Evolutionary conservation across 23 red algal species (phyloP).

Genomic region (Gracilaria gracilis): DNA sequence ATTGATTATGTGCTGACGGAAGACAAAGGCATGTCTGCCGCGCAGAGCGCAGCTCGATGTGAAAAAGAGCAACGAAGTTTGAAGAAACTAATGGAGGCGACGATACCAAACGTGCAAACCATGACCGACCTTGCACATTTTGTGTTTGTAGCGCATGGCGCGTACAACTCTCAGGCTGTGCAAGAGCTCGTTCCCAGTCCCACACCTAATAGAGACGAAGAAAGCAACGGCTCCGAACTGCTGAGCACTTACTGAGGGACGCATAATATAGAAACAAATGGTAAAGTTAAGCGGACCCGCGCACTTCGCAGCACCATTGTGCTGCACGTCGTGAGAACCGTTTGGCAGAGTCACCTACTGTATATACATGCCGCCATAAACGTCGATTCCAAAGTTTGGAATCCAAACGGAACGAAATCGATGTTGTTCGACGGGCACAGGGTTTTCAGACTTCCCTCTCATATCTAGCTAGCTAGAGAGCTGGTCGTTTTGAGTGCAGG

Average conservation of each 20-base stretch:
- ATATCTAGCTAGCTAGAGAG: too few relatives aligned
- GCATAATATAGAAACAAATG: too few relatives aligned
- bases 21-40: constrained; percentile 61
- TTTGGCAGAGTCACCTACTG: too few relatives aligned
- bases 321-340: too few relatives aligned
- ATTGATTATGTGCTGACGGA: constrained; percentile 55
- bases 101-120: constrained; percentile 45
- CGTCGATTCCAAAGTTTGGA: too few relatives aligned
- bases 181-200: not conserved
- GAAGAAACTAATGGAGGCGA: not conserved
- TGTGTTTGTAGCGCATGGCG: constrained; percentile 69
- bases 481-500: too few relatives aligned
- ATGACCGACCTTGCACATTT: constrained; percentile 59
- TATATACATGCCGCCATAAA: too few relatives aligned
- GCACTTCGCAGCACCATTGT: too few relatives aligned
- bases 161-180: constrained; percentile 71
- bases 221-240: constrained; percentile 12
- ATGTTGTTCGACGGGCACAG: too few relatives aligned
- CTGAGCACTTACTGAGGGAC: constrained; percentile 12
- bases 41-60: constrained; percentile 10
- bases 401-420: too few relatives aligned
- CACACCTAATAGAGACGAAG: not conserved
- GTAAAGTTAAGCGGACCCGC: too few relatives aligned
- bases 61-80: constrained; percentile 66
- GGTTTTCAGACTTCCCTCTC: too few relatives aligned